These are phyloP conservation scores for Nepenthes mirabilis DNA, from an alignment of 148 eudicot genomes.

Conservation along the genomic window DNA sequence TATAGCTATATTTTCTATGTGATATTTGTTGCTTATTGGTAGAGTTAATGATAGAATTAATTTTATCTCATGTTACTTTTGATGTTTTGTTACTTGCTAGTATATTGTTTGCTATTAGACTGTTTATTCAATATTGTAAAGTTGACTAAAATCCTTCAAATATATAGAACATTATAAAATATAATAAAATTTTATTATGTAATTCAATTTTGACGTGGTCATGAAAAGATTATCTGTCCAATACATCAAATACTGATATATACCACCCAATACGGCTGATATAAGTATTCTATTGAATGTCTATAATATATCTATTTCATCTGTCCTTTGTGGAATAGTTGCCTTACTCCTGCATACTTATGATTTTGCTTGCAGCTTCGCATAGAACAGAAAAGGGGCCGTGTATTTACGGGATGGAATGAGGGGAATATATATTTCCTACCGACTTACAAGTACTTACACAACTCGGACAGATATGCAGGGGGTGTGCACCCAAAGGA, in stretches of 20 bases:
- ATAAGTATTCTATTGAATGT: no score
- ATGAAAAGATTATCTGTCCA: no score
- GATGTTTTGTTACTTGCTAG: neutral
- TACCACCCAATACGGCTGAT: no score
- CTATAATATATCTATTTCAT: neutral
- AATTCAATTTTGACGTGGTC: neutral
- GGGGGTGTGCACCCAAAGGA: conserved; percentile 77
- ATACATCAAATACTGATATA: no score
- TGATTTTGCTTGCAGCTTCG: conserved; percentile 35
- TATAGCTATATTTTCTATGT: no score
- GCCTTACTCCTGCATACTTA: neutral
- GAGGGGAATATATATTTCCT: conserved; percentile 91
- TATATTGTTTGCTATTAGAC: neutral
- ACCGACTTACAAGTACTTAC: conserved; percentile 81
- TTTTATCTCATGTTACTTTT: no score
- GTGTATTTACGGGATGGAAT: conserved; percentile 70
- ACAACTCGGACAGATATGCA: conserved; percentile 76
- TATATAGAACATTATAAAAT: no score
- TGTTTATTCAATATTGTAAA: neutral
- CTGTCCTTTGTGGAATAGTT: neutral
- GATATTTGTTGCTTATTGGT: no score
- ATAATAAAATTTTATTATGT: neutral
- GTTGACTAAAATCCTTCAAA: no score
- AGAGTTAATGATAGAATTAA: neutral
- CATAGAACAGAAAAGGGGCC: conserved; percentile 66